phyloP scores from a whole-genome alignment of 1,284 basidiomycete genomes.

The Papiliotrema laurentii region DNA sequence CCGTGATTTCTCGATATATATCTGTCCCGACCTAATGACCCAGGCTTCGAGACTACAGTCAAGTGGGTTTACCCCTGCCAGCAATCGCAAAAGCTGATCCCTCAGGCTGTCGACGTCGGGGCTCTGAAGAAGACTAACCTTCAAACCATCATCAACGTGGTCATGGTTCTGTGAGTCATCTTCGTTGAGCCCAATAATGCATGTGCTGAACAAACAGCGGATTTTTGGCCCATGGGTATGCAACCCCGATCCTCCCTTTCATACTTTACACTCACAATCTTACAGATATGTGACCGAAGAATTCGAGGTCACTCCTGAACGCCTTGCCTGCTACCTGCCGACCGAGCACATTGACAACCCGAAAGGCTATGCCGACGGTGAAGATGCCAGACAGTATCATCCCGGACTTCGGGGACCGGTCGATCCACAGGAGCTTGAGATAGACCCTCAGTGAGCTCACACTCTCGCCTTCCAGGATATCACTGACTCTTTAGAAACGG shows the following conservation, averaged over 20 bases:
- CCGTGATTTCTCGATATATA: not conserved
- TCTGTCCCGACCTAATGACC: slow-evolving; percentile 53
- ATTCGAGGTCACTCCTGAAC: slow-evolving; percentile 84
- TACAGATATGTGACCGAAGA: slow-evolving; percentile 52
- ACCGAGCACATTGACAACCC: slow-evolving; percentile 87
- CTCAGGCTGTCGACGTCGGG: slow-evolving; percentile 77
- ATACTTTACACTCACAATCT: not conserved
- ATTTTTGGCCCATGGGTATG: slow-evolving; percentile 72
- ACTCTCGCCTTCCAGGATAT: no score
- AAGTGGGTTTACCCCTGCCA: not conserved
- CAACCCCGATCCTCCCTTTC: slow-evolving; percentile 53
- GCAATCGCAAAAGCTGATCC: slow-evolving; percentile 4
- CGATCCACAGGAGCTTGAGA: slow-evolving; percentile 70
- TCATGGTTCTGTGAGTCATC: slow-evolving; percentile 62
- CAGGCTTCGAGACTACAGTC: slow-evolving; percentile 67
- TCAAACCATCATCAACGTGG: slow-evolving; percentile 78
- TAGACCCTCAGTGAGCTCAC: slow-evolving; percentile 58
- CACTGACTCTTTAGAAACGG: slow-evolving; percentile 53
- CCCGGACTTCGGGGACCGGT: slow-evolving; percentile 72
- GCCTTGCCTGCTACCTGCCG: slow-evolving; percentile 81
- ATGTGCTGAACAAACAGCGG: slow-evolving; percentile 2
- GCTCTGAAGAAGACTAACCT: slow-evolving; percentile 63
- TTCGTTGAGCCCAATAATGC: not conserved
- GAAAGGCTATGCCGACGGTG: slow-evolving; percentile 72
- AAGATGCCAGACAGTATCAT: slow-evolving; percentile 75